Evolutionary conservation across 495 filamentous ascomycete genomes (phyloP).

Genomic region (Tuber microsphaerosporum): DNA sequence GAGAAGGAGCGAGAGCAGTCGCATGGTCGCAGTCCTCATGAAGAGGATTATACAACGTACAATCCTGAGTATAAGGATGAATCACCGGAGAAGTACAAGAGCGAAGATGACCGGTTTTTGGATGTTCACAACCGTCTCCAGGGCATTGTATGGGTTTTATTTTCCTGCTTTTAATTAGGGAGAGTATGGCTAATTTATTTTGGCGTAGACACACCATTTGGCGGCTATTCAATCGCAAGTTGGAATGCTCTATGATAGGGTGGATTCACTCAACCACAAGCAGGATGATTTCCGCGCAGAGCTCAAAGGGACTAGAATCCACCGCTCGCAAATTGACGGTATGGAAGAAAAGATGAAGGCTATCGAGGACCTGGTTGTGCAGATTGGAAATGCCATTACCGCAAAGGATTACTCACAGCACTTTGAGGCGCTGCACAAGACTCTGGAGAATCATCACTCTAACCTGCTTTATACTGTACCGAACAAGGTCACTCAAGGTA

Average conservation of each 20-base stretch:
- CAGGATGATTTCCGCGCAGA: conserved; percentile 58
- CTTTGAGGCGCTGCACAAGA: conserved; percentile 63
- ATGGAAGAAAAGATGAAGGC: conserved; percentile 47
- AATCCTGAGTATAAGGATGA: conserved; percentile 48
- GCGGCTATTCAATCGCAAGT: conserved; percentile 36
- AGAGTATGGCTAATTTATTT: conserved; percentile 12
- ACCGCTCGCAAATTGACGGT: conserved; percentile 51
- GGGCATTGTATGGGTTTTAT: conserved; percentile 45
- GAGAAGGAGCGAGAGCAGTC: conserved; percentile 17
- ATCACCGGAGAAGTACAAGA: conserved; percentile 49
- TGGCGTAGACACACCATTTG: conserved; percentile 37
- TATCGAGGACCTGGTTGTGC: conserved; percentile 53
- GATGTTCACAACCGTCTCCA: conserved; percentile 79
- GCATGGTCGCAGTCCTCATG: conserved; percentile 36
- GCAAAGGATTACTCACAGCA: conserved; percentile 65
- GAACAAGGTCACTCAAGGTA: conserved; percentile 37
- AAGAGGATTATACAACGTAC: conserved; percentile 46
- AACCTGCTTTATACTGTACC: conserved; percentile 38
- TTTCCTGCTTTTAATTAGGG: neutral
- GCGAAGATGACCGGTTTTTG: conserved; percentile 58
- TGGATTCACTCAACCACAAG: conserved; percentile 42
- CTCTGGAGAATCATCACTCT: conserved; percentile 62
- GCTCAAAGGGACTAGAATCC: conserved; percentile 46
- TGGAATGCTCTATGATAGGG: conserved; percentile 36
- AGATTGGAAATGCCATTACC: conserved; percentile 59